Evolutionary conservation across 1,284 basidiomycete genomes (phyloP).

Genomic region (Ganoderma lucidum): DNA sequence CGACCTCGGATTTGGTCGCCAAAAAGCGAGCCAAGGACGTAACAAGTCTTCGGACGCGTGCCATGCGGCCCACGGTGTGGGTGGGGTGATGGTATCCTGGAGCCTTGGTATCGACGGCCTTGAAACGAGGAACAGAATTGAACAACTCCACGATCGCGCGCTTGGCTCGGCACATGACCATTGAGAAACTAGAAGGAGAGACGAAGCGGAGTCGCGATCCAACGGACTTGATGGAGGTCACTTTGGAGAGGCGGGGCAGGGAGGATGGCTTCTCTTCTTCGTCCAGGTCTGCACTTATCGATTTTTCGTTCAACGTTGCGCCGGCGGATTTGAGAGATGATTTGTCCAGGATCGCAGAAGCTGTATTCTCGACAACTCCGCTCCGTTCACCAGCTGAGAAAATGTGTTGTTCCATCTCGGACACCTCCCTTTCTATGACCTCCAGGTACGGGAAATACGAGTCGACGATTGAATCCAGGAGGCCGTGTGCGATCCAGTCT

Average conservation of each 20-base stretch:
- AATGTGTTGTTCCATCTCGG: constrained; percentile 80
- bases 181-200: constrained; percentile 32
- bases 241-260: constrained; percentile 18
- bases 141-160: constrained; percentile 27
- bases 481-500: constrained; percentile 96
- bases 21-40: constrained; percentile 84
- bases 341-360: neutral
- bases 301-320: constrained; percentile 12
- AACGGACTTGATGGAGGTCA: constrained; percentile 10
- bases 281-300: constrained; percentile 2
- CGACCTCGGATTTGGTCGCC: constrained; percentile 84
- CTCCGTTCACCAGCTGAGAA: constrained; percentile 45
- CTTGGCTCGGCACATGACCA: constrained; percentile 32
- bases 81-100: constrained; percentile 41
- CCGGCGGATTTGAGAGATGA: constrained; percentile 15
- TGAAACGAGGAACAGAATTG: constrained; percentile 28
- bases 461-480: constrained; percentile 95
- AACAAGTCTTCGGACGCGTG: constrained; percentile 82
- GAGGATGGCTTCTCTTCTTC: constrained; percentile 27
- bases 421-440: constrained; percentile 85
- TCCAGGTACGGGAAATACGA: constrained; percentile 91
- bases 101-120: constrained; percentile 29
- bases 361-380: neutral
- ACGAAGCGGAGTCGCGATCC: constrained; percentile 34
- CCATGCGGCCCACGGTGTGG: constrained; percentile 75